Percentiles rank a stretch among this genome's conserved stretches.
Evolutionary conservation across 108 stramenopile species (phyloP).

Genomic region (Aurantiochytrium sp.): DNA sequence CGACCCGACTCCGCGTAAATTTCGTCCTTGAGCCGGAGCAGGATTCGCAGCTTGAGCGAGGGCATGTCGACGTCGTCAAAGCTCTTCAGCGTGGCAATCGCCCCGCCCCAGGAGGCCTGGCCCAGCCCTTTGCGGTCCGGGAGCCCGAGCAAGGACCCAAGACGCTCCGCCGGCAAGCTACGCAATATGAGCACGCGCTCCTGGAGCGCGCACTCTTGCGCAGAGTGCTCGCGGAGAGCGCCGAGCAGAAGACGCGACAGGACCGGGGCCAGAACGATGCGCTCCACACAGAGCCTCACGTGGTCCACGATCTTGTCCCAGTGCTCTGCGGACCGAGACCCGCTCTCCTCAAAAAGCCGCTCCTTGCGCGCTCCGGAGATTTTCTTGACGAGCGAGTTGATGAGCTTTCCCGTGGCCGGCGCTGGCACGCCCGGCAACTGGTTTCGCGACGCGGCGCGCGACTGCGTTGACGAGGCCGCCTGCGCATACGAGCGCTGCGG

Average conservation of each 20-base stretch:
- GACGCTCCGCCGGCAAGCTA: neutral
- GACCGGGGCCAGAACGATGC: conserved; percentile 17
- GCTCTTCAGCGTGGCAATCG: conserved; percentile 21
- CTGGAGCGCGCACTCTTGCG: neutral
- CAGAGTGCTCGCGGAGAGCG: neutral
- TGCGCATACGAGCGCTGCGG: no score
- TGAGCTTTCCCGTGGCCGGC: neutral
- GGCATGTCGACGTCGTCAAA: conserved; percentile 32
- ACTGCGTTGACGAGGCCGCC: neutral
- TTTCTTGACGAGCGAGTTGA: conserved; percentile 25
- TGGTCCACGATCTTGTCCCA: conserved; percentile 28
- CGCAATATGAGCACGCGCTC: neutral
- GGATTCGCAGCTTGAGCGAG: neutral
- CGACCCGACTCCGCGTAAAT: conserved; percentile 5
- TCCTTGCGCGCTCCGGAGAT: neutral
- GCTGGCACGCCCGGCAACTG: neutral
- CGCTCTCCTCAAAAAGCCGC: neutral
- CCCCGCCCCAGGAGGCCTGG: neutral
- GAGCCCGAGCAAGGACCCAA: neutral
- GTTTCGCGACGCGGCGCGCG: neutral
- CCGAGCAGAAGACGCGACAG: neutral
- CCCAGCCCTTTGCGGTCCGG: neutral
- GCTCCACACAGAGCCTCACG: conserved; percentile 18
- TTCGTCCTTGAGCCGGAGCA: neutral
- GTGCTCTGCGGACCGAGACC: conserved; percentile 17